Percentiles rank a stretch among this genome's conserved stretches.
These are phyloP conservation scores for Penicillium chermesinum DNA, from an alignment of 495 filamentous ascomycete genomes.

Conservation along the genomic window DNA sequence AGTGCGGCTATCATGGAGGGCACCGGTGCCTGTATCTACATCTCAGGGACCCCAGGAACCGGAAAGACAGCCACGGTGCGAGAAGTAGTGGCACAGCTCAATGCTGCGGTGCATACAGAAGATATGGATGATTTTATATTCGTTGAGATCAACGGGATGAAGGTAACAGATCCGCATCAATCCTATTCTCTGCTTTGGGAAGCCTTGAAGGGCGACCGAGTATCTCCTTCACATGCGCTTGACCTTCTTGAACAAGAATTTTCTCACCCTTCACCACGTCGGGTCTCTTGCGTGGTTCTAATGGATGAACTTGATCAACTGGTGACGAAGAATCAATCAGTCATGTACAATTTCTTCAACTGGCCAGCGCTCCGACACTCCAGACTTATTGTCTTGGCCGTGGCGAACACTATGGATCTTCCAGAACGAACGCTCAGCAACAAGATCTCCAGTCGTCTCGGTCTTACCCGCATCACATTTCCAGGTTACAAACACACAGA, in stretches of 20 bases:
- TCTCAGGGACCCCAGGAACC: constrained; percentile 98
- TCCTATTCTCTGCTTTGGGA: constrained; percentile 96
- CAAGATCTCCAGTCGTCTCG: constrained; percentile 92
- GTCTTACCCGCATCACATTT: constrained; percentile 88
- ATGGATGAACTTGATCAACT: constrained; percentile 99
- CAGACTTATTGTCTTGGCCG: constrained; percentile 88
- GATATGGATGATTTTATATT: constrained; percentile 99
- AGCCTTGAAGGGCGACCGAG: constrained; percentile 86
- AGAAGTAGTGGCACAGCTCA: constrained; percentile 86
- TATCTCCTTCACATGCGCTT: constrained; percentile 86
- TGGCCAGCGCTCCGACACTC: constrained; percentile 94
- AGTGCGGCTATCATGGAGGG: constrained; percentile 93
- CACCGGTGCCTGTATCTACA: constrained; percentile 93
- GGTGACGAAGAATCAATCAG: constrained; percentile 93
- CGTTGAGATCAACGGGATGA: constrained; percentile 99
- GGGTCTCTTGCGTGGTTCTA: constrained; percentile 92
- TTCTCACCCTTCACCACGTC: constrained; percentile 76
- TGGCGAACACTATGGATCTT: constrained; percentile 99
- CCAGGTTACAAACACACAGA: constrained; percentile 96
- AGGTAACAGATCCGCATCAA: constrained; percentile 96
- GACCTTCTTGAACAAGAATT: constrained; percentile 90
- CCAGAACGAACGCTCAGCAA: constrained; percentile 96
- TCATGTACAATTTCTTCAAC: constrained; percentile 99
- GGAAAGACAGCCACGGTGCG: constrained; percentile 98
- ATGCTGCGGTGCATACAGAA: constrained; percentile 76